phyloP scores from a whole-genome alignment of 495 filamentous ascomycete species.

The Podospora bellae-mahoneyi region DNA sequence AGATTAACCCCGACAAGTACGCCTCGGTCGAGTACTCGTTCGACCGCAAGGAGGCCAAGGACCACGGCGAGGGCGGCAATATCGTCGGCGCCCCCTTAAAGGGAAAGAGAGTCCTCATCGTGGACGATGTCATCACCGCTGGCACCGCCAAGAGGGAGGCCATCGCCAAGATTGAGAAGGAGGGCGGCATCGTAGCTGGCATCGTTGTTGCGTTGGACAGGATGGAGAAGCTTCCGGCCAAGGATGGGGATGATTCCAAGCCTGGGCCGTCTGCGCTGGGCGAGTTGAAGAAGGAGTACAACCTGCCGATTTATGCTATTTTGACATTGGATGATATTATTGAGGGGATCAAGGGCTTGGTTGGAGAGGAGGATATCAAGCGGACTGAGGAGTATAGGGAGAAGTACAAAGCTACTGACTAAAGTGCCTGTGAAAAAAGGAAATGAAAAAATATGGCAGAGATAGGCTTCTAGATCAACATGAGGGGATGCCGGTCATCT shows the following conservation, averaged over 20 bases:
- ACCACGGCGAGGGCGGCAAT: constrained; percentile 87
- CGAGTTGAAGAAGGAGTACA: constrained; percentile 68
- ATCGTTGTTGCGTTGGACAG: constrained; percentile 87
- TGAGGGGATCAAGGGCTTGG: constrained; percentile 53
- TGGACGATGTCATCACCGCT: constrained; percentile 95
- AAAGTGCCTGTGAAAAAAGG: constrained; percentile 11
- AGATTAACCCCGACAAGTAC: constrained; percentile 55
- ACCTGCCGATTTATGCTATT: constrained; percentile 54
- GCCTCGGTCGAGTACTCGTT: constrained; percentile 72
- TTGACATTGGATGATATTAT: constrained; percentile 76
- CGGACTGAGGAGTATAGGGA: constrained; percentile 73
- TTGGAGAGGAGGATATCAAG: constrained; percentile 60
- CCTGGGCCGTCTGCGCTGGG: constrained; percentile 69
- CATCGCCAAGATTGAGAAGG: constrained; percentile 72
- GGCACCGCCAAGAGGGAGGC: constrained; percentile 92
- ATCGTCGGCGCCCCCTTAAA: constrained; percentile 83
- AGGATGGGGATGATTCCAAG: constrained; percentile 51
- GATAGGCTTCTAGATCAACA: too few species aligned
- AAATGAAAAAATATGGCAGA: background rate
- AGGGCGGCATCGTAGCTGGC: constrained; percentile 78
- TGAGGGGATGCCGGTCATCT: too few species aligned
- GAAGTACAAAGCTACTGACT: constrained; percentile 66
- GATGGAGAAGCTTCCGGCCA: constrained; percentile 68
- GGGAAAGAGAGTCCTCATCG: constrained; percentile 79
- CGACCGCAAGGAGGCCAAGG: constrained; percentile 93